Base-by-base conservation (phyloP, 306 rosid species). In the Macrotyloma uniflorum region DNA sequence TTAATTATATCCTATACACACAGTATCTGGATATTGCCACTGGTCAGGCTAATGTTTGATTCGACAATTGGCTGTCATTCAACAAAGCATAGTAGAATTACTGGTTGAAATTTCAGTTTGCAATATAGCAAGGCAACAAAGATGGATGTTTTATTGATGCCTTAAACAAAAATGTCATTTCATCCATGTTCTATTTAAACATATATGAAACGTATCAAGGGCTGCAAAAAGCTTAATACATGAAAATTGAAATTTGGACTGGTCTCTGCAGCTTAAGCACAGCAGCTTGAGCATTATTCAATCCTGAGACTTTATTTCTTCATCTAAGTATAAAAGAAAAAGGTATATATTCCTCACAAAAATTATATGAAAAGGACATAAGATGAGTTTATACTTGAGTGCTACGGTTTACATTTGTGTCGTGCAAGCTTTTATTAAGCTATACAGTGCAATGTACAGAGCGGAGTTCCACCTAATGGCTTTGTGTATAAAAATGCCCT, bases 361-460 rank as follows among this genome's bases (percentile, higher is more conserved):
- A 42, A 42, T 16, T 9, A 47, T 51, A 53, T 77, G 75, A 12
- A 63, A 70, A 53, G 40, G 46, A 69, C 42, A 47, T 24, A 35
- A 49, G 24, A 42, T 30, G 61, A 54, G 26, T n/a, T 70, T 63
- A 45, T 38, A 72, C 18, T 32, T 22, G 74, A 70, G 35, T 70
- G 54, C 9, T 32, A 33, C 28, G 36, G 76, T 72, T 54, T 54
- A 18, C 53, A 77, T 42, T 22, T 35, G 53, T 65, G 18, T 40
- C 76, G 72, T 79, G 76, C 74, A 40, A 71, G 30, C 74, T 70
- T 61, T 82, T 63, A 67, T 79, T 71, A 30, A 49, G 32, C 78
- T 74, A 51, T 76, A 79, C 79, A 78, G 18, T 54, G 68, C 64
- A 82, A 65, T 76, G 24, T 33, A 86, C 74, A 75, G 35, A 42